A percentile compares a stretch with the other conserved stretches of the same genome.
These are phyloP conservation scores for Quillaja saponaria DNA, from an alignment of 306 rosid genomes.

Conservation along the genomic window DNA sequence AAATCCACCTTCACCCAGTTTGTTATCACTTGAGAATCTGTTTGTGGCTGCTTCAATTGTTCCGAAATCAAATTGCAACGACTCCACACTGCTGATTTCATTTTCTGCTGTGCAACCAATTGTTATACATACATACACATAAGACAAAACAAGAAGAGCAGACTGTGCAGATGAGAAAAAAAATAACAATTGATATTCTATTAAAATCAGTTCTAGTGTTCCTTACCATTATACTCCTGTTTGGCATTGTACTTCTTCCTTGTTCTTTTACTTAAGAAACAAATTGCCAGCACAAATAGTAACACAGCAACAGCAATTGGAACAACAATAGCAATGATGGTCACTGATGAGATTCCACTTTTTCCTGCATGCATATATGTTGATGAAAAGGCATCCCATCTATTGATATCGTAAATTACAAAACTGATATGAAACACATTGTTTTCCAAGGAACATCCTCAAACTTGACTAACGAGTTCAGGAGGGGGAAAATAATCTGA, in stretches of 20 bases:
- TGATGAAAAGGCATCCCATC: too few species aligned
- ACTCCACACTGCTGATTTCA: slow-evolving; percentile 32
- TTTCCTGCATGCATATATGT: slow-evolving; percentile 43
- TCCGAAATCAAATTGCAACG: slow-evolving; percentile 43
- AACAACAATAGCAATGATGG: slow-evolving; percentile 30
- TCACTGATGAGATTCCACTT: not conserved
- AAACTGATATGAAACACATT: too few species aligned
- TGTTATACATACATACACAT: too few species aligned
- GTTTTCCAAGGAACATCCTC: too few species aligned
- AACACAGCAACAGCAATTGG: slow-evolving; percentile 17
- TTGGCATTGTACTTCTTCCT: slow-evolving; percentile 21
- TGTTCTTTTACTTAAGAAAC: not conserved
- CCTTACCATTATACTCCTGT: too few species aligned
- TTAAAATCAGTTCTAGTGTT: too few species aligned
- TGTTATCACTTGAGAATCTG: slow-evolving; percentile 49
- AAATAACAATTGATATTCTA: too few species aligned
- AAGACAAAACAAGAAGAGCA: too few species aligned
- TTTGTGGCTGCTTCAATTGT: slow-evolving; percentile 42
- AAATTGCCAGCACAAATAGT: slow-evolving; percentile 12
- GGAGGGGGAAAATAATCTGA: too few species aligned
- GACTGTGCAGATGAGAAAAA: too few species aligned
- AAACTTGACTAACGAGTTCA: too few species aligned
- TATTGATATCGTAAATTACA: too few species aligned
- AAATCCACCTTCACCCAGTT: slow-evolving; percentile 81
- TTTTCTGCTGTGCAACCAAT: slow-evolving; percentile 19